Evolutionary conservation across 1,284 basidiomycete species (phyloP).

Genomic region (Sporisorium scitamineum): DNA sequence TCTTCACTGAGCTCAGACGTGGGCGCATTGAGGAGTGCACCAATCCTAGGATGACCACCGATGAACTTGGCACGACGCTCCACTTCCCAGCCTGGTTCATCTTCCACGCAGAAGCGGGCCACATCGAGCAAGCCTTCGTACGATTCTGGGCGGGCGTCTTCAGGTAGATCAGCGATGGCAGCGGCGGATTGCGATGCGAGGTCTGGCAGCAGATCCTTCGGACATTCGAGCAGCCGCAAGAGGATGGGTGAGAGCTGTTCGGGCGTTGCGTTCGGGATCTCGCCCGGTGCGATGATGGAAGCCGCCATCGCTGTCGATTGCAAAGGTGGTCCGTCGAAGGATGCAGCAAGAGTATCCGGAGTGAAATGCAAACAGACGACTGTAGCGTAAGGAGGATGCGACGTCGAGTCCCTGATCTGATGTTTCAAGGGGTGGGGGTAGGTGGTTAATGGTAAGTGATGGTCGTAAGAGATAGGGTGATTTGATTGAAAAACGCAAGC

Average conservation of each 20-base stretch:
- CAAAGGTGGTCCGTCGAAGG: not conserved
- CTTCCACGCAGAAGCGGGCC: conserved; percentile 67
- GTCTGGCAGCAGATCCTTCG: conserved; percentile 28
- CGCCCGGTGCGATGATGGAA: conserved; percentile 33
- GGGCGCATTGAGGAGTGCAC: conserved; percentile 47
- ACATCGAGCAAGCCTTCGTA: conserved; percentile 68
- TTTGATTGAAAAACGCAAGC: too few relatives aligned
- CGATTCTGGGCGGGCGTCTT: conserved; percentile 58
- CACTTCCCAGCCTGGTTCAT: conserved; percentile 64
- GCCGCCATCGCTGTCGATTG: conserved; percentile 11
- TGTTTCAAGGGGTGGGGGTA: not conserved
- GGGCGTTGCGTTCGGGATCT: conserved; percentile 53
- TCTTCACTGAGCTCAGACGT: conserved; percentile 49
- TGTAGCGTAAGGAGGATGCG: not conserved
- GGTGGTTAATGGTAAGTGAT: not conserved
- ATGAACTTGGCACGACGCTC: conserved; percentile 49
- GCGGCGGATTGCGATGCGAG: conserved; percentile 53
- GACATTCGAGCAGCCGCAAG: conserved; percentile 48
- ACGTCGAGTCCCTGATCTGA: not conserved
- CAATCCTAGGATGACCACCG: conserved; percentile 60
- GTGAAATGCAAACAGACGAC: not conserved
- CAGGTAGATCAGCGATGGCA: conserved; percentile 62
- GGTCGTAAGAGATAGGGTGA: not conserved
- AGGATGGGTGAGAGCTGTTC: conserved; percentile 56
- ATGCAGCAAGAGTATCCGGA: not conserved